Evolutionary conservation across 495 filamentous ascomycete species (phyloP).

Genomic region (Penicillium pulvis): DNA sequence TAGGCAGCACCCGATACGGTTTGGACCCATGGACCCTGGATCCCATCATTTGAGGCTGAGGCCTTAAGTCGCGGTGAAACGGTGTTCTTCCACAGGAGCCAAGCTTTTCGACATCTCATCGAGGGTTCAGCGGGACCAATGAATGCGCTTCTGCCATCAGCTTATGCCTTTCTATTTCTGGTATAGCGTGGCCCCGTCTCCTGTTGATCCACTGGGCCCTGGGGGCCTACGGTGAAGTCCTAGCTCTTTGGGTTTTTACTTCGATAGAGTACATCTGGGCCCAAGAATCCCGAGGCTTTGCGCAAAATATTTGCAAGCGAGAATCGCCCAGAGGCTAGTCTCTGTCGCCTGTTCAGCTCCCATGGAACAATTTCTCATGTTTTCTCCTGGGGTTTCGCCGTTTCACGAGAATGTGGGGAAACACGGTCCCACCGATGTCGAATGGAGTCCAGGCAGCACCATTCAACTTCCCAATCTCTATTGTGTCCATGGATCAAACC

Average conservation of each 20-base stretch:
- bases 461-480: neutral
- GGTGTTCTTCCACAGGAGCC: neutral
- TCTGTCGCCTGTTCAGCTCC: neutral
- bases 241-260: neutral
- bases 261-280: neutral
- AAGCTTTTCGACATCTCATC: conserved; percentile 4
- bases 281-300: neutral
- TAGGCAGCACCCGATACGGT: neutral
- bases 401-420: neutral
- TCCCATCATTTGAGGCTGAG: conserved; percentile 1
- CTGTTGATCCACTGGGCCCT: conserved; percentile 3
- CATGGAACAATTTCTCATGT: neutral
- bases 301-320: neutral
- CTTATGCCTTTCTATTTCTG: neutral
- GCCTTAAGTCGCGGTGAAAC: neutral
- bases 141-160: neutral
- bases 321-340: neutral
- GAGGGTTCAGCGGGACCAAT: neutral
- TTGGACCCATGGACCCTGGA: neutral
- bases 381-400: neutral
- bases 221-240: neutral
- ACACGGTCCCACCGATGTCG: conserved; percentile 1
- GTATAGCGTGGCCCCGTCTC: conserved; percentile 3
- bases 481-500: neutral
- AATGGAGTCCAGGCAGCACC: conserved; percentile 4